phyloP scores from a whole-genome alignment of 2,329 filamentous ascomycete genomes.

The Xylaria polymorpha region DNA sequence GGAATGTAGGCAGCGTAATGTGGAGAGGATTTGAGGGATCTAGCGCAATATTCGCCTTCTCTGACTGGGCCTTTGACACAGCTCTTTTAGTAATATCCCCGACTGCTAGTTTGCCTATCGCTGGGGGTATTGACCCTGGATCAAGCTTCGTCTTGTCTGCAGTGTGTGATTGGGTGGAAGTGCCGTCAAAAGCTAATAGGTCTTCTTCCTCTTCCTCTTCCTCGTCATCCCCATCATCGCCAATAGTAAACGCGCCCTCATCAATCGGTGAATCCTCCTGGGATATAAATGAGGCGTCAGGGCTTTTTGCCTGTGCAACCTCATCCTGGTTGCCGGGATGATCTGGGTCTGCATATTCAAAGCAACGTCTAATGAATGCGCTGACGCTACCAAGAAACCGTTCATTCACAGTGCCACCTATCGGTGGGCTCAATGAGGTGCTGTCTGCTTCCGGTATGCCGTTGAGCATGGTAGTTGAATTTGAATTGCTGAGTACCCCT shows the following conservation, averaged over 20 bases:
- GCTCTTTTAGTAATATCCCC: constrained; percentile 48
- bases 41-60: constrained; percentile 87
- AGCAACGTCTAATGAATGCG: constrained; percentile 94
- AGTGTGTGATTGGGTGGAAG: constrained; percentile 56
- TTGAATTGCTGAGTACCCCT: constrained; percentile 74
- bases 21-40: constrained; percentile 93
- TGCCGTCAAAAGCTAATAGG: constrained; percentile 69
- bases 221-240: constrained; percentile 68
- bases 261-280: constrained; percentile 48
- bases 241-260: constrained; percentile 75
- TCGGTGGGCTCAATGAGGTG: constrained; percentile 54
- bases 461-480: constrained; percentile 66
- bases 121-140: constrained; percentile 53
- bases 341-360: constrained; percentile 97
- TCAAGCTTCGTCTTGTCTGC: constrained; percentile 56
- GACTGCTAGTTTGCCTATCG: constrained; percentile 45
- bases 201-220: constrained; percentile 56
- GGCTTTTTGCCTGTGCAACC: constrained; percentile 46
- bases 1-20: constrained; percentile 96
- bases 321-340: constrained; percentile 70
- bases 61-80: constrained; percentile 73
- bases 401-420: constrained; percentile 78
- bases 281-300: constrained; percentile 42
- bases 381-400: constrained; percentile 92
- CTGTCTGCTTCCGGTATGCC: constrained; percentile 53